Evolutionary conservation across 1,284 basidiomycete species (phyloP).

Genomic region (Heterobasidion annosum): DNA sequence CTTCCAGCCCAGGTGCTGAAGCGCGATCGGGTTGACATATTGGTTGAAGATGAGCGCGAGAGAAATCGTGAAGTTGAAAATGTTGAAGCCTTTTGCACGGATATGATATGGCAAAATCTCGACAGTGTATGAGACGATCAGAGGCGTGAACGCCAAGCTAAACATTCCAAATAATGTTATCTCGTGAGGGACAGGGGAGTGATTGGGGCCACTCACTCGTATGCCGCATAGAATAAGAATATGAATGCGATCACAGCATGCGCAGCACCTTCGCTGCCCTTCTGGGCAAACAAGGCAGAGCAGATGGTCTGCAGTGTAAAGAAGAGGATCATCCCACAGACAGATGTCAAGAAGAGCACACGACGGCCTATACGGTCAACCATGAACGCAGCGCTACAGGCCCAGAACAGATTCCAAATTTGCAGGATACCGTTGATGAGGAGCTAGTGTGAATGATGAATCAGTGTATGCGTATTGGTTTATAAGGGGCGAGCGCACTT

Average conservation of each 20-base stretch:
- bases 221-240: slow-evolving; percentile 65
- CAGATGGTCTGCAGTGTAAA: slow-evolving; percentile 67
- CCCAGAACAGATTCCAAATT: slow-evolving; percentile 68
- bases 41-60: slow-evolving; percentile 71
- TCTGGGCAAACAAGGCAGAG: slow-evolving; percentile 51
- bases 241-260: slow-evolving; percentile 71
- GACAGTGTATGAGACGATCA: slow-evolving; percentile 67
- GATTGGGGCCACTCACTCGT: slow-evolving; percentile 38
- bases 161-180: slow-evolving; percentile 2
- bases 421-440: slow-evolving; percentile 43
- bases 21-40: slow-evolving; percentile 73
- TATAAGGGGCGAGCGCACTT: slow-evolving; percentile 13
- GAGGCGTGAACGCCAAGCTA: slow-evolving; percentile 64
- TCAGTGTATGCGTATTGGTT: not conserved
- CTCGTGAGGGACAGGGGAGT: not conserved
- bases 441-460: slow-evolving; percentile 14
- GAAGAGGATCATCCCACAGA: slow-evolving; percentile 60
- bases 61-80: slow-evolving; percentile 62
- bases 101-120: slow-evolving; percentile 67
- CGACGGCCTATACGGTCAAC: slow-evolving; percentile 56
- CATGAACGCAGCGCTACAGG: slow-evolving; percentile 45
- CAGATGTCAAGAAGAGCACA: slow-evolving; percentile 55
- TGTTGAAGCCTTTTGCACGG: slow-evolving; percentile 72
- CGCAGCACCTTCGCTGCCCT: slow-evolving; percentile 33
- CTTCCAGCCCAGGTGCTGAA: slow-evolving; percentile 45